A percentile compares a stretch with the other conserved stretches of the same genome.
Evolutionary conservation across 768 basidiomycete species (phyloP).

Genomic region (Agrocybe praecox): DNA sequence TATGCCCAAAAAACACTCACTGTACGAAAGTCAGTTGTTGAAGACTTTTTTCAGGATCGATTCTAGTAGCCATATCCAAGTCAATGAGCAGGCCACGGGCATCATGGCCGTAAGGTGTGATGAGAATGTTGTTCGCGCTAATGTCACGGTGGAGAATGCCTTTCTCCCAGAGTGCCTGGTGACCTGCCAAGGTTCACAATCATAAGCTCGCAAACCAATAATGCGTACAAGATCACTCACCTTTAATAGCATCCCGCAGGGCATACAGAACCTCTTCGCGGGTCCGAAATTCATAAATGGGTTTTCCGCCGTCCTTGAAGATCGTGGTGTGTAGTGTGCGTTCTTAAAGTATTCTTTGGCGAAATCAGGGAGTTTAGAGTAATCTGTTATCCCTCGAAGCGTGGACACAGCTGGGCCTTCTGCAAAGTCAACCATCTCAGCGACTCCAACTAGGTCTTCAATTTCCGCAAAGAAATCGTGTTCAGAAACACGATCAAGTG

Average conservation of each 20-base stretch:
- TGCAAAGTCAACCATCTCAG: constrained; percentile 11
- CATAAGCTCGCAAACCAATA: too few relatives aligned
- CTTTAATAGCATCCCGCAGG: constrained; percentile 15
- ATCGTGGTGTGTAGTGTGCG: neutral
- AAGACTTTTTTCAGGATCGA: neutral
- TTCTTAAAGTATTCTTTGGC: neutral
- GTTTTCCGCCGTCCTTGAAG: constrained; percentile 13
- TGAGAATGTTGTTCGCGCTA: constrained; percentile 23
- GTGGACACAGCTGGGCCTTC: neutral
- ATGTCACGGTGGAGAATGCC: constrained; percentile 28
- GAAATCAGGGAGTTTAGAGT: constrained; percentile 3
- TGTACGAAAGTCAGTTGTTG: constrained; percentile 2
- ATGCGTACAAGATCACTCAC: constrained; percentile 12
- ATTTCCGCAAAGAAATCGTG: constrained; percentile 9
- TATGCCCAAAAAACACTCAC: neutral
- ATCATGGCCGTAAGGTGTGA: neutral
- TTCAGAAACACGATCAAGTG: constrained; percentile 7
- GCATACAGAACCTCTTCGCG: constrained; percentile 14
- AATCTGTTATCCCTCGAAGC: neutral
- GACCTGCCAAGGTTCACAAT: constrained; percentile 11
- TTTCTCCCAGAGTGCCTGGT: constrained; percentile 13
- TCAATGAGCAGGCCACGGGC: constrained; percentile 11
- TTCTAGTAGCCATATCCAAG: constrained; percentile 14
- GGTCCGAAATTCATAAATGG: constrained; percentile 13
- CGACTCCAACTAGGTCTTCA: constrained; percentile 15